Evolutionary conservation across 345 rosid species (phyloP).

Genomic region (Populus deltoides): DNA sequence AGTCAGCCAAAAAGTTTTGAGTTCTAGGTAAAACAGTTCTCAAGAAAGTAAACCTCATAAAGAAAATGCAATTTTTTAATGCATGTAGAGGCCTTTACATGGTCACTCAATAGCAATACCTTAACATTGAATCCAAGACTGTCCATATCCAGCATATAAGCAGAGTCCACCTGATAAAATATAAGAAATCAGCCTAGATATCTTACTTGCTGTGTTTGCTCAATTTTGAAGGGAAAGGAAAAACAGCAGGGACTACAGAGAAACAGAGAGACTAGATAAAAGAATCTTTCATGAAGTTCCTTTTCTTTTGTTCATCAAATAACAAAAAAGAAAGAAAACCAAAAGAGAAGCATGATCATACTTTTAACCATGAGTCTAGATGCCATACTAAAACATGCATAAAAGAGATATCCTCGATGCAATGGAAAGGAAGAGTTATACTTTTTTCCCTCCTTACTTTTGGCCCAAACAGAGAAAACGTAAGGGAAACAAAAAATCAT

Average conservation of each 20-base stretch:
- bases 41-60: background rate
- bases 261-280: background rate
- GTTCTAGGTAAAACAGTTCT: background rate
- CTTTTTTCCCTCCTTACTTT: background rate
- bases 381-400: background rate
- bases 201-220: background rate
- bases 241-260: background rate
- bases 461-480: background rate
- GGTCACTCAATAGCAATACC: conserved; percentile 38
- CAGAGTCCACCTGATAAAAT: conserved; percentile 70
- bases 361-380: background rate
- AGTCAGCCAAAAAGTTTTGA: background rate
- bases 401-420: background rate
- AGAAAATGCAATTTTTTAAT: background rate
- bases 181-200: conserved; percentile 9
- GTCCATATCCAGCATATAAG: conserved; percentile 84
- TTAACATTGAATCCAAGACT: conserved; percentile 90
- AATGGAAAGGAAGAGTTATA: background rate
- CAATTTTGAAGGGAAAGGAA: background rate
- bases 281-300: background rate
- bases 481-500: background rate
- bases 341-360: background rate
- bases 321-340: too few relatives aligned
- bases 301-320: background rate
- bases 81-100: background rate